phyloP scores from a whole-genome alignment of 768 basidiomycete genomes.

The Termitomyces sp. region DNA sequence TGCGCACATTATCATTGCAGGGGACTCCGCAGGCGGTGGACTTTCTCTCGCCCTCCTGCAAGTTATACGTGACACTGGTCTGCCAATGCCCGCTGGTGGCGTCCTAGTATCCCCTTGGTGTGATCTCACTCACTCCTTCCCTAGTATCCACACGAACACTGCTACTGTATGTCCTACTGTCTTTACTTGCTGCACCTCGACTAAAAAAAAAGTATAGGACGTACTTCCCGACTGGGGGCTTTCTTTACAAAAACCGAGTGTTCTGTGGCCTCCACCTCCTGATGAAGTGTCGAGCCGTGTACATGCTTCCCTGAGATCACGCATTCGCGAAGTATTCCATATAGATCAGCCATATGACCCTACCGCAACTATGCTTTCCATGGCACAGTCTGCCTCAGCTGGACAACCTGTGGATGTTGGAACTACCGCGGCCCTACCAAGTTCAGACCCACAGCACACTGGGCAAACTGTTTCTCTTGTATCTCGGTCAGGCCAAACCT shows the following conservation, averaged over 20 bases:
- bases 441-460: conserved; percentile 26
- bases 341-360: conserved; percentile 22
- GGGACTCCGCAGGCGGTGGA: conserved; percentile 94
- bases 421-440: conserved; percentile 41
- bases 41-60: conserved; percentile 81
- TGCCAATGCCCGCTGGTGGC: conserved; percentile 85
- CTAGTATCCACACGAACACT: conserved; percentile 82
- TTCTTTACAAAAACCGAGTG: conserved; percentile 75
- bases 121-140: conserved; percentile 91
- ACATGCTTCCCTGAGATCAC: conserved; percentile 55
- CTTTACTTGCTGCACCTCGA: neutral
- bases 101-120: conserved; percentile 92
- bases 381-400: conserved; percentile 20
- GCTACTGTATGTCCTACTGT: conserved; percentile 52
- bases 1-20: conserved; percentile 77
- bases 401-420: conserved; percentile 44
- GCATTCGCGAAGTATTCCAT: conserved; percentile 55
- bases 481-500: conserved; percentile 45
- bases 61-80: conserved; percentile 76
- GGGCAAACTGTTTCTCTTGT: conserved; percentile 44
- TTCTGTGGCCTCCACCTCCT: conserved; percentile 74
- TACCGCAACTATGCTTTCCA: conserved; percentile 16
- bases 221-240: conserved; percentile 75
- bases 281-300: conserved; percentile 57
- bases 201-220: conserved; percentile 51